phyloP scores from a whole-genome alignment of 192 early-diverging fungal species.

The Gamsiella multidivaricata region DNA sequence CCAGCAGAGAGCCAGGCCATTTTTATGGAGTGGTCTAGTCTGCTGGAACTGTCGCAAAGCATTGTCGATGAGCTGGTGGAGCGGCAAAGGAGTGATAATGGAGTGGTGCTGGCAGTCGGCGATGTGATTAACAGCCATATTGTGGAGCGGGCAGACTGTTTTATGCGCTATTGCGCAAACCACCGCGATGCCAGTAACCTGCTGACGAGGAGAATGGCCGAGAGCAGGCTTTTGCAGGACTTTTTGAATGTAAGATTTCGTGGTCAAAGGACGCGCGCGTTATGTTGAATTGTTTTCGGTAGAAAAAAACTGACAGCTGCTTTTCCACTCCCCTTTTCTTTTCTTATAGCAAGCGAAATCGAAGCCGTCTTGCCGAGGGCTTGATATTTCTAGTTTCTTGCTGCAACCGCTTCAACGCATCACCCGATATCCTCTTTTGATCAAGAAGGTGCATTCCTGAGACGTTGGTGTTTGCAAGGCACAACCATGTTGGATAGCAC shows the following conservation, averaged over 20 bases:
- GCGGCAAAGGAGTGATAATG: constrained; percentile 60
- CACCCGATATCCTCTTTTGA: constrained; percentile 90
- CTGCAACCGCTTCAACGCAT: constrained; percentile 94
- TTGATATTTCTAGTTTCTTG: constrained; percentile 84
- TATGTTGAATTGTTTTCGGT: constrained; percentile 71
- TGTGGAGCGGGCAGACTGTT: constrained; percentile 76
- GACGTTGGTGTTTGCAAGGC: too few relatives aligned
- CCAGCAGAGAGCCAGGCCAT: constrained; percentile 71
- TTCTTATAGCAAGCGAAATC: constrained; percentile 63
- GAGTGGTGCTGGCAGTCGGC: constrained; percentile 74
- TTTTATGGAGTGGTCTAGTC: constrained; percentile 87
- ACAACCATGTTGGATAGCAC: too few relatives aligned
- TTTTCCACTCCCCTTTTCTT: constrained; percentile 9
- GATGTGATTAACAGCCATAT: constrained; percentile 77
- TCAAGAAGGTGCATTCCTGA: constrained; percentile 85
- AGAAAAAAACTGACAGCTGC: constrained; percentile 57
- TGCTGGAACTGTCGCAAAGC: constrained; percentile 71
- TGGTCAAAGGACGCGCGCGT: constrained; percentile 66
- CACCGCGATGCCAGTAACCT: constrained; percentile 72
- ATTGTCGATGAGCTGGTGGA: constrained; percentile 76
- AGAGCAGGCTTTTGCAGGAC: constrained; percentile 22
- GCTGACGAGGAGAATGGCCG: constrained; percentile 43
- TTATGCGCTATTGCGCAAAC: constrained; percentile 81
- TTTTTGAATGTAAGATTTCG: constrained; percentile 67
- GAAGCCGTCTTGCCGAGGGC: constrained; percentile 70